Evolutionary conservation across 129 eudicot species (phyloP), one percentile per base, ranked within the genome.

Genomic region (Tanacetum coccineum): DNA sequence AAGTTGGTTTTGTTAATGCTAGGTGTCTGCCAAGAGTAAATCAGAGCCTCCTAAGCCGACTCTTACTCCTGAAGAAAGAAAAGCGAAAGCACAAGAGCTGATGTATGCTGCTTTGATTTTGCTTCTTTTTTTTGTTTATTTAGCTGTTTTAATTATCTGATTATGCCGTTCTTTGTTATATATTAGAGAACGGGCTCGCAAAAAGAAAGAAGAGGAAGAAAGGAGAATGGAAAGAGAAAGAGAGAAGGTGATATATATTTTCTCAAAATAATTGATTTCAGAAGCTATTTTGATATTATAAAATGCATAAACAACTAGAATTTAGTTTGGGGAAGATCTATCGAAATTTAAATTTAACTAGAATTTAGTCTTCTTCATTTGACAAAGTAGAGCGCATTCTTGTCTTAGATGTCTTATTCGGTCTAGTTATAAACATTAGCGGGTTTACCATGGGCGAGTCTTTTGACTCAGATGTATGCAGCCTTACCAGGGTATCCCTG

Each of bases 171-270:
- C 68, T 62, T 55, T 65, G 47, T 71, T 51, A 64, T 70, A 6
- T 47, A 59, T 19, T 59, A 88, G 96, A 80, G 95, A 88, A 72
- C 73, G 87, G 57, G 96, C 95, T 71, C 92, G 89, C 45, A 84
- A 84, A 74, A 85, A 83, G 89, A 86, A 84, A 76, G 96, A 93
- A 81, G 96, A 93, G 85, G 95, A 88, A 79, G 99, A 93, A 72
- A 89, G 81, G 75, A 83, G 75, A 86, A 83, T 74, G 87, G 99
- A 93, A 88, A 86, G 90, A 79, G 96, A 89, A 70, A 81, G 92
- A 64, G 99, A 88, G 76, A 93, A 93, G 99, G 99, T 89, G 79
- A 45, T 59, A 55, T n/a, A n/a, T 59, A 42, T 54, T 62, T 54
- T 42, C 18, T 28, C 57, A 39, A 47, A 9, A 36, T 54, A 51